Conservation (phyloP, 202 grass and related monocot species). For the Alloteropsis angusta region DNA sequence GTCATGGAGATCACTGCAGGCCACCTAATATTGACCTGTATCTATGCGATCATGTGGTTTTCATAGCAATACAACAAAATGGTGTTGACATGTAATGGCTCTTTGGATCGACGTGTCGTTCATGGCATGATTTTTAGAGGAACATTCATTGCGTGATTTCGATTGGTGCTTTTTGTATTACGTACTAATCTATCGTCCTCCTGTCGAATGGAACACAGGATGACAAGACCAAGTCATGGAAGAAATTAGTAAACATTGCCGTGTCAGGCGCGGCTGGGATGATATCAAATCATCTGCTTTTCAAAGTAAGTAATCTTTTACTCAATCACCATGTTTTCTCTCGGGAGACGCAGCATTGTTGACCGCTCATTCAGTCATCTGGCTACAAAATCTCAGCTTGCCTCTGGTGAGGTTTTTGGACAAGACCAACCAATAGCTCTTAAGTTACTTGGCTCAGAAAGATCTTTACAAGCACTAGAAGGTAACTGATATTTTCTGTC, state of each 20-base stretch:
- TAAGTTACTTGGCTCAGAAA: conserved; percentile 83
- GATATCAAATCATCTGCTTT: conserved; percentile 95
- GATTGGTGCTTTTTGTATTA: background rate
- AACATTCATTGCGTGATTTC: background rate
- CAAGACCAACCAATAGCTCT: conserved; percentile 82
- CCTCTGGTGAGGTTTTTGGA: conserved; percentile 92
- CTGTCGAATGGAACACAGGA: conserved; percentile 33
- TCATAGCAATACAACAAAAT: background rate
- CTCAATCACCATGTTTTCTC: background rate
- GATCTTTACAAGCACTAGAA: conserved; percentile 87
- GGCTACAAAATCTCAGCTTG: conserved; percentile 40
- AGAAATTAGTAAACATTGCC: conserved; percentile 73
- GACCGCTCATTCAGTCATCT: background rate
- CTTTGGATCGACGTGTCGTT: background rate
- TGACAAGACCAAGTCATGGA: conserved; percentile 79
- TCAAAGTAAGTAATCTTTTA: conserved; percentile 49
- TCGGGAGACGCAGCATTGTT: background rate
- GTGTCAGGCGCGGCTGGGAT: conserved; percentile 91
- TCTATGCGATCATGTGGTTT: background rate
- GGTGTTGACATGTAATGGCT: background rate
- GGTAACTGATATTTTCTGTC: conserved; percentile 31
- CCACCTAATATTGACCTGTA: background rate
- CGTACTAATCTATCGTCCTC: background rate
- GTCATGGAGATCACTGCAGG: background rate
- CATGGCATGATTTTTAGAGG: no score